These are phyloP conservation scores for Diaporthe vexans DNA, from an alignment of 2,329 filamentous ascomycete genomes.

Conservation along the genomic window DNA sequence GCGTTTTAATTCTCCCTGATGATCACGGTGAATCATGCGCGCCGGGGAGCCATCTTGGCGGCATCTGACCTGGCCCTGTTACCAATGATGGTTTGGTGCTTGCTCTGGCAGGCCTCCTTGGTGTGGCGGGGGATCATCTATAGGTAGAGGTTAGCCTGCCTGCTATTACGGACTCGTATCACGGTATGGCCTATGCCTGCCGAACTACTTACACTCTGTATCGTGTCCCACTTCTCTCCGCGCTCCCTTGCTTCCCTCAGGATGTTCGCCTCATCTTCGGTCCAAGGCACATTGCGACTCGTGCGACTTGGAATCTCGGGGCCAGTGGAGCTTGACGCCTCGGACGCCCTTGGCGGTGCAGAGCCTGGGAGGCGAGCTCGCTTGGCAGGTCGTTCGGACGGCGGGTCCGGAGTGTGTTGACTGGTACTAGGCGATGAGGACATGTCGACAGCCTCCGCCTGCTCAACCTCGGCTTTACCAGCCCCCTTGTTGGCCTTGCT, in stretches of 20 bases:
- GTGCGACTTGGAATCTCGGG: too few species aligned
- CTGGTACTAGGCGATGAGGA: accelerated
- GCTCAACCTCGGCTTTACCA: neutral
- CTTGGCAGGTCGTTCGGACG: too few species aligned
- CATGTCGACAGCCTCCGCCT: accelerated
- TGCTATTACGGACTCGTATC: too few species aligned
- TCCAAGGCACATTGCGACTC: too few species aligned
- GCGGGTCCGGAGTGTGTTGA: too few species aligned
- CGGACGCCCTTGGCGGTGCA: too few species aligned
- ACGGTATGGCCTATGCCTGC: too few species aligned
- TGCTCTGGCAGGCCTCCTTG: neutral
- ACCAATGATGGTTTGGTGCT: neutral
- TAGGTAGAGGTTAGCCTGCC: neutral
- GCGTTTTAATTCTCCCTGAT: too few species aligned
- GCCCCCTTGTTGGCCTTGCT: neutral
- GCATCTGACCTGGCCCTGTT: neutral
- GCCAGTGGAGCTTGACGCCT: too few species aligned
- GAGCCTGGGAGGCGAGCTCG: too few species aligned
- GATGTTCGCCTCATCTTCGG: neutral
- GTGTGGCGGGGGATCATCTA: slow-evolving; percentile 6
- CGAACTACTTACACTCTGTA: neutral
- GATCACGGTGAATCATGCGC: too few species aligned
- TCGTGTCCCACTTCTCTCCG: neutral
- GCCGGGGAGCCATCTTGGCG: too few species aligned
- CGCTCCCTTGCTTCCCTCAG: neutral